These are phyloP conservation scores for Aspergillus affinis DNA, from an alignment of 495 filamentous ascomycete species.

Conservation along the genomic window DNA sequence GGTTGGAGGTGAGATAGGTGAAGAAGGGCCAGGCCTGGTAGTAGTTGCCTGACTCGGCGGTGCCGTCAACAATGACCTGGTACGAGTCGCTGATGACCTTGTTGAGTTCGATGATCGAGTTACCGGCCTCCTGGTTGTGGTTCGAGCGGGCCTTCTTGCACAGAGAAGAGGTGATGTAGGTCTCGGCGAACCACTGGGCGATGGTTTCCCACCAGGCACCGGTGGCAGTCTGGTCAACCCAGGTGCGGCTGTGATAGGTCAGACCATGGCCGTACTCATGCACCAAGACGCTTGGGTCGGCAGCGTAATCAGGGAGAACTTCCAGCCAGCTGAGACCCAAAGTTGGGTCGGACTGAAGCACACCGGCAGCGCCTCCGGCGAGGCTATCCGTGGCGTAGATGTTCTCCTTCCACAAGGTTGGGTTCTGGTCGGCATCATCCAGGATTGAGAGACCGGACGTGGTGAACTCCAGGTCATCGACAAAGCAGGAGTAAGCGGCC, in stretches of 20 bases:
- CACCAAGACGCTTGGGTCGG: slow-evolving; percentile 12
- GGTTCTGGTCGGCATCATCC: background rate
- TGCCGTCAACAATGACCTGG: slow-evolving; percentile 16
- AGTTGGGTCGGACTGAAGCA: slow-evolving; percentile 8
- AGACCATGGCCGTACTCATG: slow-evolving; percentile 20
- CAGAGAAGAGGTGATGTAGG: slow-evolving; percentile 10
- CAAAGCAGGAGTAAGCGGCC: slow-evolving; percentile 15
- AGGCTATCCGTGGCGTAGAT: slow-evolving; percentile 7
- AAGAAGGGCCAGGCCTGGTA: slow-evolving; percentile 18
- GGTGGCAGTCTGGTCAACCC: slow-evolving; percentile 13
- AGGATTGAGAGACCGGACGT: slow-evolving; percentile 10
- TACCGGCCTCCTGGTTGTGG: slow-evolving; percentile 7
- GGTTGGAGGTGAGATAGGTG: slow-evolving; percentile 17
- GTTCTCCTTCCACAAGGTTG: slow-evolving; percentile 16
- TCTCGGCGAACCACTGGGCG: slow-evolving; percentile 15
- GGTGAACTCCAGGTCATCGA: slow-evolving; percentile 11
- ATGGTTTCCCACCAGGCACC: slow-evolving; percentile 18
- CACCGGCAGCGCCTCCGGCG: slow-evolving; percentile 8
- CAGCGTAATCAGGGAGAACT: slow-evolving; percentile 4
- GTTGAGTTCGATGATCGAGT: slow-evolving; percentile 8
- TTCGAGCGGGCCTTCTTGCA: slow-evolving; percentile 6
- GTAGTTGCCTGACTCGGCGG: slow-evolving; percentile 10
- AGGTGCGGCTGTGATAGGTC: slow-evolving; percentile 15
- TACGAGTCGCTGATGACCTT: slow-evolving; percentile 17
- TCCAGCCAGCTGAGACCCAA: slow-evolving; percentile 15